phyloP scores from a whole-genome alignment of 371 early-diverging fungal species.

The Lichtheimia ornata region DNA sequence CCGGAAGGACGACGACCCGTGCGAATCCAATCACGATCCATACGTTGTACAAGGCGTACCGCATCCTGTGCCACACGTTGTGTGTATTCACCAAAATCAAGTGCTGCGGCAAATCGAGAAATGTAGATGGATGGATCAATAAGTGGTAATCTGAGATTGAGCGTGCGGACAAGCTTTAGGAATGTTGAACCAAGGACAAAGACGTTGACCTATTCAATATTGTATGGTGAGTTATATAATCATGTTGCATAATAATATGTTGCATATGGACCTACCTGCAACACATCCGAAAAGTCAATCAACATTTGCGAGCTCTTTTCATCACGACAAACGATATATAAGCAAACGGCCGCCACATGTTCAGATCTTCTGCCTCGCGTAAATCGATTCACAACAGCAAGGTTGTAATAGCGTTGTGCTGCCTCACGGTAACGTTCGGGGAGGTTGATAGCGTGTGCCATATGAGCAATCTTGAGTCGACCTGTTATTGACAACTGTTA shows the following conservation, averaged over 20 bases:
- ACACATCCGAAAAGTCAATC: conserved; percentile 96
- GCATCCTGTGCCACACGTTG: conserved; percentile 83
- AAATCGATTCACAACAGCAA: conserved; percentile 90
- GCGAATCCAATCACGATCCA: conserved; percentile 99
- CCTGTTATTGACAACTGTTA: conserved; percentile 22
- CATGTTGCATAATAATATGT: too few relatives aligned
- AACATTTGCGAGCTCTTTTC: conserved; percentile 95
- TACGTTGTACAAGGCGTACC: conserved; percentile 86
- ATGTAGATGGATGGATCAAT: conserved; percentile 98
- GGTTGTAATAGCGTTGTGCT: conserved; percentile 92
- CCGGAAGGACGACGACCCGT: conserved; percentile 98
- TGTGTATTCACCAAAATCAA: conserved; percentile 94
- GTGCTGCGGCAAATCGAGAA: conserved; percentile 87
- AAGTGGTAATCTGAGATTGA: conserved; percentile 81
- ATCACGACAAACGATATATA: conserved; percentile 95
- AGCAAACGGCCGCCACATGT: conserved; percentile 93
- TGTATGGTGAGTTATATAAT: too few relatives aligned
- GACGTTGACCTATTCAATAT: conserved; percentile 71
- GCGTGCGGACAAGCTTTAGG: conserved; percentile 75
- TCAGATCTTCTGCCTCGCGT: conserved; percentile 90
- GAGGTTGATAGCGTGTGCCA: conserved; percentile 71
- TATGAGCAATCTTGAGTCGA: conserved; percentile 60
- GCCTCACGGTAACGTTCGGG: conserved; percentile 82
- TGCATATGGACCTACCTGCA: conserved; percentile 55
- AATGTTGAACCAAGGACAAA: conserved; percentile 95